phyloP scores from a whole-genome alignment of 2,329 filamentous ascomycete genomes.

The Ascochyta pisi region DNA sequence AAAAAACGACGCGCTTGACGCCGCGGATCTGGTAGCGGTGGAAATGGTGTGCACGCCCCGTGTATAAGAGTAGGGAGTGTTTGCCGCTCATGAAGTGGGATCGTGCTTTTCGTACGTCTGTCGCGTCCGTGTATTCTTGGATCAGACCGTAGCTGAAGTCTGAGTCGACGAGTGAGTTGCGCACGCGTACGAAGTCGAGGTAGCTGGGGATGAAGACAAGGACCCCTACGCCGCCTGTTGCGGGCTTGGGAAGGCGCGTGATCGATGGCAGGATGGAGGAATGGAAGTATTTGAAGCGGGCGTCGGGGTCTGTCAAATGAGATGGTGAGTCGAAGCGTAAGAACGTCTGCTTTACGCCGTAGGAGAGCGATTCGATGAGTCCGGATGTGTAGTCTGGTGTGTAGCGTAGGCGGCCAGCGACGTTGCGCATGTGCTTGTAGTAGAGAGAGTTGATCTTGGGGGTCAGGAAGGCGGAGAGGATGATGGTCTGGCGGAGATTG shows the following conservation, averaged over 20 bases:
- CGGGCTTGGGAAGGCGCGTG: constrained; percentile 69
- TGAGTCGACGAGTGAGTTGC: constrained; percentile 87
- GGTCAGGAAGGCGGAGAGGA: constrained; percentile 82
- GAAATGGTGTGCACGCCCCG: constrained; percentile 96
- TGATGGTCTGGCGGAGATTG: constrained; percentile 82
- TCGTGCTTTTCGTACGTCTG: constrained; percentile 81
- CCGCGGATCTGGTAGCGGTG: constrained; percentile 83
- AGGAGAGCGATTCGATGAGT: constrained; percentile 71
- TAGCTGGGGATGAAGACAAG: constrained; percentile 92
- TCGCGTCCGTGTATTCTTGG: constrained; percentile 82
- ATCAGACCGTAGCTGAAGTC: constrained; percentile 79
- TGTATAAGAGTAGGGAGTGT: constrained; percentile 86
- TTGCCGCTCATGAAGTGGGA: constrained; percentile 86
- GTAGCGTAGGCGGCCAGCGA: constrained; percentile 78
- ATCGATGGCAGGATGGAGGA: constrained; percentile 79
- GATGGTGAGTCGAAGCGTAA: constrained; percentile 78
- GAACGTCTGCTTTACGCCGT: constrained; percentile 85
- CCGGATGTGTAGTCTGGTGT: constrained; percentile 71
- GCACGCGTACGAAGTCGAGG: constrained; percentile 90
- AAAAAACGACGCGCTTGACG: constrained; percentile 85
- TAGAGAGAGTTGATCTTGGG: constrained; percentile 86
- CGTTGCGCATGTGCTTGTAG: constrained; percentile 78
- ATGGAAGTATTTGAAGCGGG: constrained; percentile 89
- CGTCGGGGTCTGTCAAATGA: constrained; percentile 79
- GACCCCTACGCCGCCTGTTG: constrained; percentile 65